Base-by-base conservation (phyloP, 371 early-diverging fungal species). In the Umbelopsis sp. region DNA sequence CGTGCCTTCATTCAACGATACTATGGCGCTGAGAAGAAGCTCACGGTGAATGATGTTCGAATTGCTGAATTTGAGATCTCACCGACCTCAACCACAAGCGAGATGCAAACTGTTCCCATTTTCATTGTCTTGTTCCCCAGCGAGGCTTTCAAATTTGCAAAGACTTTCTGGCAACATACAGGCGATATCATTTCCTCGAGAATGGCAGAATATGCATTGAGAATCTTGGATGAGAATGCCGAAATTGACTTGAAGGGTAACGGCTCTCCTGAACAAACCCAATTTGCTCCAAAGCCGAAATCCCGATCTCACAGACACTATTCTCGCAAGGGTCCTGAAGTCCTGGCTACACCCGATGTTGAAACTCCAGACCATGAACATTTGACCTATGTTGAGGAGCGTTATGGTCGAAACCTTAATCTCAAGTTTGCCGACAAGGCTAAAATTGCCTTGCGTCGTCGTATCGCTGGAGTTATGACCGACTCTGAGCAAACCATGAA, bases 91-190 rank as follows among this genome's bases (percentile, higher is more conserved):
- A 71, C 78, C 41, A 38, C 53, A 10, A 68, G 51, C 37, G 74
- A 74, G 32, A 63, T 74, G 4, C 79, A 80, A 45, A 37, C 69
- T 1, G 82, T 89, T 37, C 77, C 80, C 7, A 74, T 95, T 16
- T 88, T 87, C 75, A 86, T 91, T 57, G 88, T 94, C 14, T 69
- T 96, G 44, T 94, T 94, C 76, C 91, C 93, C 6, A 75, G 78
- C 69, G 87, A 86, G 8, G 86, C 86, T 41, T 87, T 86, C 51
- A 69, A 83, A 7, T 74, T 93, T 44, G 97, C 93, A 9, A 97
- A 96, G 71, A 89, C 87, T 78, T 96, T 89, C 69, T 98, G 98
- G 98, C 97, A 97, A 77, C 97, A 97, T 74, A 76, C 94, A 3
- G 98, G 98, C 24, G 93, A 93, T 48, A 93, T 91, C 63, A 86